phyloP scores from a whole-genome alignment of 331 rosid species.

The Acacia pycnantha region DNA sequence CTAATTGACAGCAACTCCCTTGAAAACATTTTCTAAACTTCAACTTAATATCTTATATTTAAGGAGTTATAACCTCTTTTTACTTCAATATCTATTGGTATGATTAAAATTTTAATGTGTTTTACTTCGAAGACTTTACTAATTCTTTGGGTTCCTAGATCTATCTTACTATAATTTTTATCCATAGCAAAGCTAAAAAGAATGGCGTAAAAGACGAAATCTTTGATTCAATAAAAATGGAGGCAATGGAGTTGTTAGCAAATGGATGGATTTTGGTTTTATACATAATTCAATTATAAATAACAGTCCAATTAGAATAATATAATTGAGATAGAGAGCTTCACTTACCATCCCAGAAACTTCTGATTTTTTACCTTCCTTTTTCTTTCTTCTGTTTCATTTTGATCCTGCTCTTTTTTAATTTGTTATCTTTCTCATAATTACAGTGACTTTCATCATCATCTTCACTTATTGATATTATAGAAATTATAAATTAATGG shows the following conservation, averaged over 20 bases:
- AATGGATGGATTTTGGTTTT: slow-evolving; percentile 24
- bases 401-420: background rate
- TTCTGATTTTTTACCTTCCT: background rate
- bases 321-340: background rate
- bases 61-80: too few relatives aligned
- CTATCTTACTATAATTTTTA: background rate
- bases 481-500: background rate
- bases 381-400: too few relatives aligned
- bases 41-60: background rate
- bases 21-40: too few relatives aligned
- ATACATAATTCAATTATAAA: background rate
- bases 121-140: background rate
- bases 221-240: background rate
- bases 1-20: too few relatives aligned
- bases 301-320: background rate
- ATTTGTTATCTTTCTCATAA: background rate
- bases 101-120: background rate
- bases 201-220: background rate
- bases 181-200: background rate
- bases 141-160: background rate
- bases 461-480: background rate
- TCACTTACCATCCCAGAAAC: background rate
- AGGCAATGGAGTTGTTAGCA: background rate
- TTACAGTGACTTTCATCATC: background rate
- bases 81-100: background rate